A percentile compares a stretch with the other conserved stretches of the same genome.
Evolutionary conservation across 129 eudicot genomes (phyloP).

Genomic region (Logfia minima): DNA sequence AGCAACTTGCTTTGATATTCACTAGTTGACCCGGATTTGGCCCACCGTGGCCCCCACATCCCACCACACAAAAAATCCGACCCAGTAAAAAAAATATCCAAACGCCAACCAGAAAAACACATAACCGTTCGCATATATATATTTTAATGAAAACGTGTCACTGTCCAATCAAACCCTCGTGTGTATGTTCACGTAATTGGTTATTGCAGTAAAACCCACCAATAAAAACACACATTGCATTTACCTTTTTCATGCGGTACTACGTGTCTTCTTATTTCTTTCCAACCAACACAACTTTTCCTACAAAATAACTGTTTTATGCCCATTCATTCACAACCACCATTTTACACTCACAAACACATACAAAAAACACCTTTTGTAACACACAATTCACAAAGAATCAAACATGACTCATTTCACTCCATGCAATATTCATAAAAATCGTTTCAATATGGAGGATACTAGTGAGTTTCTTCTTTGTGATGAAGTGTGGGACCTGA

Average conservation of each 20-base stretch:
- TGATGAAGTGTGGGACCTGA: slow-evolving; percentile 59
- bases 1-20: slow-evolving; percentile 7
- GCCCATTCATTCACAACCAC: slow-evolving; percentile 25
- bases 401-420: slow-evolving; percentile 3
- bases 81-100: not conserved
- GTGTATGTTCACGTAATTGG: slow-evolving; percentile 60
- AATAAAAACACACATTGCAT: slow-evolving; percentile 41
- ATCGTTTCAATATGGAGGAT: slow-evolving; percentile 32
- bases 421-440: not conserved
- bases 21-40: slow-evolving; percentile 14
- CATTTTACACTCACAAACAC: slow-evolving; percentile 1
- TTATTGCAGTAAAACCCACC: slow-evolving; percentile 48
- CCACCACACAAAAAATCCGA: not conserved
- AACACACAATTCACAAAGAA: not conserved
- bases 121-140: not conserved
- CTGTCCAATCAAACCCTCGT: slow-evolving; percentile 43
- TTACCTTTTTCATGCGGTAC: slow-evolving; percentile 69
- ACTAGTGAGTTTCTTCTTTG: slow-evolving; percentile 46
- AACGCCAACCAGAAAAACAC: not conserved
- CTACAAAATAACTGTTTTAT: slow-evolving; percentile 2
- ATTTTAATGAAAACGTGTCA: slow-evolving; percentile 5
- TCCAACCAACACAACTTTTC: slow-evolving; percentile 40
- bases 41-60: slow-evolving; percentile 24
- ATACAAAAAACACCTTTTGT: not conserved
- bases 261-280: slow-evolving; percentile 45